phyloP scores from a whole-genome alignment of 1,284 basidiomycete species.

The Ceratobasidium sp. region DNA sequence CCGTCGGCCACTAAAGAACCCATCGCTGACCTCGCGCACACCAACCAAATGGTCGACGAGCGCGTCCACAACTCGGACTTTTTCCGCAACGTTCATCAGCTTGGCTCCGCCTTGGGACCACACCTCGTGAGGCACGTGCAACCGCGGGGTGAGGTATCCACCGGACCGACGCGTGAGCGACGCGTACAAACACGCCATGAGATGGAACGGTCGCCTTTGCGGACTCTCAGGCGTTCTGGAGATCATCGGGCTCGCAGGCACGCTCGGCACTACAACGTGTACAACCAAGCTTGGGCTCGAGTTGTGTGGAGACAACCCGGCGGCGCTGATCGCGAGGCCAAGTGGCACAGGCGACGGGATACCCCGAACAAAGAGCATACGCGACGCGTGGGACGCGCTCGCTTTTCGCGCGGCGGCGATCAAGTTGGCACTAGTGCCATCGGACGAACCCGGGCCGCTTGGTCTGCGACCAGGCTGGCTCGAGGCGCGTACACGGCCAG shows the following conservation, averaged over 20 bases:
- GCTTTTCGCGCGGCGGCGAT: conserved; percentile 14
- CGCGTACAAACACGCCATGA: conserved; percentile 81
- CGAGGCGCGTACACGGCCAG: conserved; percentile 63
- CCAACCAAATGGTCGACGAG: conserved; percentile 80
- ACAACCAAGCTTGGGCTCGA: conserved; percentile 33
- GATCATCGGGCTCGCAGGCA: conserved; percentile 26
- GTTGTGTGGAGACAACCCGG: neutral
- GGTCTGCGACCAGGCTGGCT: conserved; percentile 48
- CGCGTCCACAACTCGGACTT: conserved; percentile 84
- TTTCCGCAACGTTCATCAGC: conserved; percentile 80
- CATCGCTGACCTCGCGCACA: conserved; percentile 70
- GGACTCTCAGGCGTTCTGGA: conserved; percentile 50
- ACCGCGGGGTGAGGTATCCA: conserved; percentile 84
- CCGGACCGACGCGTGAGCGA: conserved; percentile 87
- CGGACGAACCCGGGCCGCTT: conserved; percentile 70
- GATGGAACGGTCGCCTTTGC: conserved; percentile 87
- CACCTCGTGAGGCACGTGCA: conserved; percentile 89
- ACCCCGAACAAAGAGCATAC: conserved; percentile 22
- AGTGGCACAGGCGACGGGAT: conserved; percentile 29
- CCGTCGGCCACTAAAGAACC: conserved; percentile 73
- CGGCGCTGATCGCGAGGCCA: conserved; percentile 1
- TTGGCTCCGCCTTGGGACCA: conserved; percentile 93
- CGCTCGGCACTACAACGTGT: neutral
- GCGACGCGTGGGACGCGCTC: conserved; percentile 19
- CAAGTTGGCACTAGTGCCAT: neutral